These are phyloP conservation scores for Fusarium vanettenii DNA, from an alignment of 2,329 filamentous ascomycete species.

Conservation along the genomic window DNA sequence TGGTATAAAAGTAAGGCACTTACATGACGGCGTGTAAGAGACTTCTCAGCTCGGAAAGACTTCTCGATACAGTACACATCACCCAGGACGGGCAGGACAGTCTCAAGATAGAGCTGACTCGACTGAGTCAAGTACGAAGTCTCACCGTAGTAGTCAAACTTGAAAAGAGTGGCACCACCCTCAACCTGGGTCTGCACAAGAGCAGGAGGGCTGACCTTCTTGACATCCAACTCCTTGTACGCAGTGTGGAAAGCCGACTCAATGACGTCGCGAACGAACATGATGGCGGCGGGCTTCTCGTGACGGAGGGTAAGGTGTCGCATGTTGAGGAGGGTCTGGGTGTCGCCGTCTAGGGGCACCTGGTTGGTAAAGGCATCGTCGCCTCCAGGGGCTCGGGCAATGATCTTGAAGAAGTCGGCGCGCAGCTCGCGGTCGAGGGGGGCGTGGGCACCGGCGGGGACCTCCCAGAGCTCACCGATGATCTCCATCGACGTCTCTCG, in stretches of 20 bases:
- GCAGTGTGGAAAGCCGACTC: slow-evolving; percentile 83
- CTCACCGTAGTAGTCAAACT: slow-evolving; percentile 89
- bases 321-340: slow-evolving; percentile 75
- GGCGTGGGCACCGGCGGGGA: slow-evolving; percentile 83
- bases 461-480: slow-evolving; percentile 83
- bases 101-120: slow-evolving; percentile 97
- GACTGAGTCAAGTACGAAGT: slow-evolving; percentile 95
- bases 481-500: slow-evolving; percentile 89
- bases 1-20: background rate
- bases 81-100: slow-evolving; percentile 87
- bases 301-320: slow-evolving; percentile 88
- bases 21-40: slow-evolving; percentile 86
- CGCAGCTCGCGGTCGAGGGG: slow-evolving; percentile 89
- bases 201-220: slow-evolving; percentile 88
- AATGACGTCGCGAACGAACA: slow-evolving; percentile 86
- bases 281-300: slow-evolving; percentile 84
- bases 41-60: slow-evolving; percentile 98
- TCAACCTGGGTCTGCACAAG: slow-evolving; percentile 97
- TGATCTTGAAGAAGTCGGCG: slow-evolving; percentile 88
- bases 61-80: slow-evolving; percentile 99
- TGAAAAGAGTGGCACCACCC: slow-evolving; percentile 91
- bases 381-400: slow-evolving; percentile 78
- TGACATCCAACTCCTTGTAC: slow-evolving; percentile 80
- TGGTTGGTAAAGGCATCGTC: slow-evolving; percentile 92
- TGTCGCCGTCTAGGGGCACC: slow-evolving; percentile 49